phyloP scores from a whole-genome alignment of 1,139 yeast species.

The Saccharomycopsis crataegensis region DNA sequence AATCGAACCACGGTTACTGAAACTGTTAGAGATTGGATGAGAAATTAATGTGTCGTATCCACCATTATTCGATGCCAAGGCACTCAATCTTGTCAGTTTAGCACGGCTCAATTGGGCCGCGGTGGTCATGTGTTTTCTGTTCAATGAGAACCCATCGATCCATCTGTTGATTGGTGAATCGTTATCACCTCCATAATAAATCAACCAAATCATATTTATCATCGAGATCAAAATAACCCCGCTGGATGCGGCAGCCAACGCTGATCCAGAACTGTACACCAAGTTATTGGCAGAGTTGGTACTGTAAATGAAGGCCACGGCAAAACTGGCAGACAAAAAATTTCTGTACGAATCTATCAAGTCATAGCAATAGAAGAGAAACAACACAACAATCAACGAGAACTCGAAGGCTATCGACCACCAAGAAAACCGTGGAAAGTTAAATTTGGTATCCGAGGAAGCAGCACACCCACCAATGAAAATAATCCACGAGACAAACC shows the following conservation, averaged over 20 bases:
- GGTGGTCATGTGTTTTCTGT: conserved; percentile 30
- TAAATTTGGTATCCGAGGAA: conserved; percentile 27
- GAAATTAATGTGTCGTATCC: conserved; percentile 14
- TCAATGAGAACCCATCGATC: conserved; percentile 65
- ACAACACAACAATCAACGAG: conserved; percentile 46
- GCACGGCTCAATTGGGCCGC: conserved; percentile 28
- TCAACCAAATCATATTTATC: conserved; percentile 72
- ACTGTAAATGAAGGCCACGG: conserved; percentile 65
- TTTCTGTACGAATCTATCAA: conserved; percentile 61
- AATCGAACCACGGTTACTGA: conserved; percentile 24
- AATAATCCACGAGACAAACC: conserved; percentile 69
- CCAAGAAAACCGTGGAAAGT: conserved; percentile 85
- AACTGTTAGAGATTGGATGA: conserved; percentile 20
- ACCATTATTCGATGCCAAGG: conserved; percentile 9
- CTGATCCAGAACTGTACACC: conserved; percentile 57
- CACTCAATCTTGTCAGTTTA: conserved; percentile 13
- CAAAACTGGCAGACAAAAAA: conserved; percentile 30
- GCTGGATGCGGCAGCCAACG: conserved; percentile 86
- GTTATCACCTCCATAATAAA: conserved; percentile 80
- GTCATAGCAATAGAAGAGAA: conserved; percentile 58
- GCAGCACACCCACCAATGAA: conserved; percentile 84
- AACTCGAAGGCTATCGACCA: conserved; percentile 93
- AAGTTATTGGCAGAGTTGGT: conserved; percentile 77
- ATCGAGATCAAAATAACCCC: conserved; percentile 82
- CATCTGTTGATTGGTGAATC: conserved; percentile 74